A percentile compares a stretch with the other conserved stretches of the same genome.
phyloP scores from a whole-genome alignment of 345 rosid genomes.

The Passiflora organensis region DNA sequence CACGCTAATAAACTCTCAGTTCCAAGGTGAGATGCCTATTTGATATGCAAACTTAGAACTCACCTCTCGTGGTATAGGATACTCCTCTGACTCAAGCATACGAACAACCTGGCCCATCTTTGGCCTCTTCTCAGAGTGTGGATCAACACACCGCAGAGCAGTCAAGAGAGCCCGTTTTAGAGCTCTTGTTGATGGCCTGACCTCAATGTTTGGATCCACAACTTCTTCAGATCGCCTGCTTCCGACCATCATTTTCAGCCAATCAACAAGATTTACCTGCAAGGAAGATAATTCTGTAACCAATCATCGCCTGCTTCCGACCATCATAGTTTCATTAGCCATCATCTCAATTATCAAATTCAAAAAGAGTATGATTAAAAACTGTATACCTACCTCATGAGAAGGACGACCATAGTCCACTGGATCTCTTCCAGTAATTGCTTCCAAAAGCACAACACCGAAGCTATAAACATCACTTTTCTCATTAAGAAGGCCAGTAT shows the following conservation, averaged over 20 bases:
- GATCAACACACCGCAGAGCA: conserved; percentile 95
- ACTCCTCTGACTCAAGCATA: conserved; percentile 96
- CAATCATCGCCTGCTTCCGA: no score
- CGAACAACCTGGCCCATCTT: conserved; percentile 99
- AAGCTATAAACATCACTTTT: conserved; percentile 98
- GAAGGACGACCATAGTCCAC: conserved; percentile 91
- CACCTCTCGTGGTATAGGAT: conserved; percentile 96
- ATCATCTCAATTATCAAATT: no score
- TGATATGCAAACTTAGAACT: conserved; percentile 9
- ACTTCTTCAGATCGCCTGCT: conserved; percentile 90
- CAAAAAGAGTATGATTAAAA: no score
- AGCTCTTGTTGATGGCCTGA: conserved; percentile 79
- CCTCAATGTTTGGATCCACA: conserved; percentile 84
- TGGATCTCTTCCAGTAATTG: conserved; percentile 93
- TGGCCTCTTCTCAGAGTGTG: conserved; percentile 83
- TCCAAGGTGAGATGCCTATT: conserved; percentile 1
- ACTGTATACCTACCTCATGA: conserved; percentile 69
- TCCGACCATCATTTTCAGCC: conserved; percentile 99
- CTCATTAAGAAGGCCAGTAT: conserved; percentile 93
- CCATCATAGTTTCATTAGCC: no score
- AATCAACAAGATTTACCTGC: conserved; percentile 93
- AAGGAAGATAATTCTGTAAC: conserved; percentile 10
- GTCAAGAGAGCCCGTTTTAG: conserved; percentile 87
- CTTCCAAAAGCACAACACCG: conserved; percentile 87
- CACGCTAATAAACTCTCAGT: no score